Evolutionary conservation across 768 basidiomycete genomes (phyloP), one percentile per base, ranked within the genome.

Genomic region (Leccinum disarticulatum): DNA sequence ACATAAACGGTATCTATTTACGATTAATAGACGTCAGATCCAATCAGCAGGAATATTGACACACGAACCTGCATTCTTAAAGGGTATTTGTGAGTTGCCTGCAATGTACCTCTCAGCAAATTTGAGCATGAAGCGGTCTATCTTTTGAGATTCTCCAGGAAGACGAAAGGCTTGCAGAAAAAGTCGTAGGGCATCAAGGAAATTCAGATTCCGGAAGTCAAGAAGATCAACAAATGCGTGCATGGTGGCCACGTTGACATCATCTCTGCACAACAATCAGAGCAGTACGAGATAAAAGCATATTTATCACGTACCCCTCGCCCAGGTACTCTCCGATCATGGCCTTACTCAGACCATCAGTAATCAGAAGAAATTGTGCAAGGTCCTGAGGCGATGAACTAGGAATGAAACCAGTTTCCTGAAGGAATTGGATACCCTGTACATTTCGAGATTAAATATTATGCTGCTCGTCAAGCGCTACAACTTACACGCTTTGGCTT

Each of bases 271-370:
- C 27, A 53, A 52, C 17, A 22, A 58, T 68, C 48, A 68, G 61
- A 38, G 14, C 47, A 36, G 2, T 15, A 19, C 4, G 4, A 41
- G 47, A 46, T 31, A 27, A 33, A 22, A 36, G 25, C 19, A 31
- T 2, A 51, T 33, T 8, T 46, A 8, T 22, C 10, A 80, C 87
- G 72, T 60, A 98, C 95, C 88, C 95, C 81, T 98, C 97, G 38
- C 97, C 97, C 5, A 99, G 80, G 74, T 97, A 98, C 78, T 99
- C 97, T 59, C 97, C 97, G 61, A 99, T 95, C 87, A 93, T 91
- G 9, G 88, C 82, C 74, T 99, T 99, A 73, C 86, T 95, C 49
- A 99, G 78, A 3, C 97, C 97, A 71, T 98, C 96, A 2, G 93
- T 93, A 33, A 83, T 81, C 25, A 93, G 80, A 43, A 99, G 77